Evolutionary conservation across 2,329 filamentous ascomycete species (phyloP), one percentile per base, ranked within the genome.

Genomic region (Polytolypa hystricis): DNA sequence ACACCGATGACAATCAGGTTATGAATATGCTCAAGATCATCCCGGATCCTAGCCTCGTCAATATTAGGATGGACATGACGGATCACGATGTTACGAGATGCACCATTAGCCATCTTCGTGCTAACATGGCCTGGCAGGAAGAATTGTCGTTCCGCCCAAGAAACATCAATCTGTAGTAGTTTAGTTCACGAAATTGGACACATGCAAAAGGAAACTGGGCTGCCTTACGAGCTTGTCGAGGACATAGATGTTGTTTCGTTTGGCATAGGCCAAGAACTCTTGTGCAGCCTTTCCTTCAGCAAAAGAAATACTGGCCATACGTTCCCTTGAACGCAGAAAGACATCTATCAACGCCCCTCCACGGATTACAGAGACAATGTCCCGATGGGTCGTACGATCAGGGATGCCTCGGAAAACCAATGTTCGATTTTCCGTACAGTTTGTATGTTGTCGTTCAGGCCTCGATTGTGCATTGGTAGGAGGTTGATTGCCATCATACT

Each of bases 1-100:
- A 91, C 61, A 29, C 71, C 71, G 49, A 91, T 67, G 8, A 93
- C 71, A 15, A 79, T 65, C 1, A 93, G 67, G 43, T 84, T 83
- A 62, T 89, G 78, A 42, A 93, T 89, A 53, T 93, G 84, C 16
- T 86, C 79, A 25, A 91, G 67, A 48, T 93, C 81, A 4, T 78
- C 70, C 8, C 80, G 75, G 44, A 93, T 75, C 11, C 61, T 59
- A 5, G 72, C 61, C 45, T 78, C 78, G 0, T 77, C 84, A 46
- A 82, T 63, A 36, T 62, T 69, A 36, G 62, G 62, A 47, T 66
- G 66, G 46, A 72, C 73, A 7, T 70, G 69, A 39, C 72, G 71
- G 28, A 93, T 71, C 14, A 87, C 61, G 25, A 93, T 56, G 48
- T 89, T 91, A 41, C 84, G 76, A 28, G 76, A 81, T 10, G 81